Percentiles rank a stretch among this genome's conserved stretches.
These are phyloP conservation scores for Hydnomerulius pinastri DNA, from an alignment of 768 basidiomycete genomes.

Conservation along the genomic window DNA sequence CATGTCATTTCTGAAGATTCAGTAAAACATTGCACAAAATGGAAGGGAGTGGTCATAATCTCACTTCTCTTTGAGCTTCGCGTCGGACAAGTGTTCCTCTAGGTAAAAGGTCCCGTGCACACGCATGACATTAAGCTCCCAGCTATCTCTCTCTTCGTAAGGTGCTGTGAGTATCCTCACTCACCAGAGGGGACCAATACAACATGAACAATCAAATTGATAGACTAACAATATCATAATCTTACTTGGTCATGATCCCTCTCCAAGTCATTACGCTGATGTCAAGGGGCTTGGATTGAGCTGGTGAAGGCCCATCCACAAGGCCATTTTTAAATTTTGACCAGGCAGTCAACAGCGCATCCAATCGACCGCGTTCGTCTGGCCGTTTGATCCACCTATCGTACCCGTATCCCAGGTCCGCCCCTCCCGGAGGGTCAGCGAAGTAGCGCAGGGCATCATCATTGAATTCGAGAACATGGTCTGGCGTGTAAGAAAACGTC, in stretches of 20 bases:
- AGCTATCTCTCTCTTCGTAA: conserved; percentile 79
- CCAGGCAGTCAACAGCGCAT: conserved; percentile 63
- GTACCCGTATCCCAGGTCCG: conserved; percentile 71
- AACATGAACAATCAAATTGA: conserved; percentile 10
- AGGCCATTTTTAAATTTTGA: conserved; percentile 42
- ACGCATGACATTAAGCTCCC: conserved; percentile 84
- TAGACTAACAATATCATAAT: conserved; percentile 6
- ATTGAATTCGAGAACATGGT: conserved; percentile 59
- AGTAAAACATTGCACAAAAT: conserved; percentile 2
- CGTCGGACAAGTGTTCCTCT: conserved; percentile 69
- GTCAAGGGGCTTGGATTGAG: conserved; percentile 33
- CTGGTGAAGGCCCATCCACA: conserved; percentile 32
- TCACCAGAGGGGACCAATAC: conserved; percentile 32
- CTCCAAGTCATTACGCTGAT: conserved; percentile 72
- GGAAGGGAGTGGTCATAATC: conserved; percentile 21
- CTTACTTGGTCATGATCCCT: conserved; percentile 83
- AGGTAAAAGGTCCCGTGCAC: conserved; percentile 70
- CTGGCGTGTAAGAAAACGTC: conserved; percentile 71
- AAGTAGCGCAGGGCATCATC: conserved; percentile 74
- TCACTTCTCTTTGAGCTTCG: conserved; percentile 64
- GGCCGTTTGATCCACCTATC: conserved; percentile 68
- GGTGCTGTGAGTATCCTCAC: conserved; percentile 78
- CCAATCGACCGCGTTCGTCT: conserved; percentile 68
- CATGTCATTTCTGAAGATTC: conserved; percentile 56
- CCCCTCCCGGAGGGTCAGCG: conserved; percentile 62